Evolutionary conservation across 2,329 filamentous ascomycete genomes (phyloP).

Genomic region (Pseudogymnoascus sp.): DNA sequence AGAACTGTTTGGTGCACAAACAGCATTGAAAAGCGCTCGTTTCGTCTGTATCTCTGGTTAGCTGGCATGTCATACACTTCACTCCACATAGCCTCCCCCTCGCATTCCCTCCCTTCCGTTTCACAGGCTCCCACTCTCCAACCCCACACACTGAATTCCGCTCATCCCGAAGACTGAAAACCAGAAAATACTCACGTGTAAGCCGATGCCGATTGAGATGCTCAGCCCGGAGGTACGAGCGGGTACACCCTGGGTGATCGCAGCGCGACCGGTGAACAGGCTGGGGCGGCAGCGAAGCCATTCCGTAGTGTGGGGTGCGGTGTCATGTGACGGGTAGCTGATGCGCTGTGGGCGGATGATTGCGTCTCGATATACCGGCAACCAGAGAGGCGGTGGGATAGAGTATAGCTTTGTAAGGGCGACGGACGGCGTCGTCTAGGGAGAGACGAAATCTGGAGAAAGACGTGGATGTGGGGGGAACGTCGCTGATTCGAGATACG

Average conservation of each 20-base stretch:
- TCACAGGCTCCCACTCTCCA: background rate
- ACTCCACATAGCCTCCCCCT: background rate
- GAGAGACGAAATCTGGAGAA: background rate
- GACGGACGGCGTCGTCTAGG: background rate
- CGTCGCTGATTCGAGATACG: background rate
- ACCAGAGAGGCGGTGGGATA: background rate
- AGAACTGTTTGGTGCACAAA: slow-evolving; percentile 18
- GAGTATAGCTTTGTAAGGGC: background rate
- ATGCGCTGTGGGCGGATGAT: background rate
- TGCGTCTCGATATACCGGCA: background rate
- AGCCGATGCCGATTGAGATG: slow-evolving; percentile 20
- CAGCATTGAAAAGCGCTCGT: slow-evolving; percentile 18
- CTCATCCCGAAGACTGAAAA: background rate
- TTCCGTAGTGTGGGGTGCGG: background rate
- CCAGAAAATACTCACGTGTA: slow-evolving; percentile 15
- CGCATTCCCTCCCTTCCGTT: background rate
- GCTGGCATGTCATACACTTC: background rate
- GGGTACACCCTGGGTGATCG: slow-evolving; percentile 17
- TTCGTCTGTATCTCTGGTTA: slow-evolving; percentile 14
- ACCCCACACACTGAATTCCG: background rate
- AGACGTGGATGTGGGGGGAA: background rate
- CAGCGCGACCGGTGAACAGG: slow-evolving; percentile 11
- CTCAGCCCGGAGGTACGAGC: slow-evolving; percentile 19
- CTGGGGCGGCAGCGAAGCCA: slow-evolving; percentile 3
- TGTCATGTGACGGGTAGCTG: background rate